Evolutionary conservation across 495 filamentous ascomycete species (phyloP), one percentile per base, ranked within the genome.

Genomic region (Beverwykella pulmonaria): DNA sequence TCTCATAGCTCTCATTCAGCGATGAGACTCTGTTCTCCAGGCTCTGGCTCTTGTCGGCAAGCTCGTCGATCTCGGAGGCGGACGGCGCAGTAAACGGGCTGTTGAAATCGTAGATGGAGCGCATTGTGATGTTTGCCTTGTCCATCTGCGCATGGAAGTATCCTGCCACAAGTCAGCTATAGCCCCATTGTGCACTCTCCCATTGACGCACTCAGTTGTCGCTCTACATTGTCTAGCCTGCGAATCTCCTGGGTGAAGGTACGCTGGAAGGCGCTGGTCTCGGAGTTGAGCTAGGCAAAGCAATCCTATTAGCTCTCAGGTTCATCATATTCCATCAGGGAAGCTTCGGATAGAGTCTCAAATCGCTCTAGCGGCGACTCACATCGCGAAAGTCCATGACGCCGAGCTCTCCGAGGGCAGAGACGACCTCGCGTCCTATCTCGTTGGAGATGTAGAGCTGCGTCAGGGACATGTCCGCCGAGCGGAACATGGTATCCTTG

Each of bases 381-480:
- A 98, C 94, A 86, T 99, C 94, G 77, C 94, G 86, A 76, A 98
- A 98, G 79, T 97, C 92, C 71, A 98, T 90, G 75, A 93, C 84
- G 60, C 94, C 94, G 71, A 99, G 83, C 82, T 98, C 94, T 70
- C 94, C 94, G 67, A 99, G 82, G 55, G 94, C 94, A 75, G 92
- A 97, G 61, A 98, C 91, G 69, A 97, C 93, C 82, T 99, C 94
- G 76, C 94, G 87, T 70, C 95, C 93, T 66, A 98, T 97, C 82
- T 99, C 94, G 72, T 96, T 97, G 68, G 94, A 91, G 73, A 98
- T 92, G 80, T 97, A 99, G 71, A 99, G 88, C 85, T 98, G 94
- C 76, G 95, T 95, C 86, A 99, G 88, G 84, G 92, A 96, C 94
- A 99, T 99, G 80, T 98, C 93, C 90, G 92, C 88, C 75, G 95